These are phyloP conservation scores for Myrmaecium sp. DNA, from an alignment of 2,329 filamentous ascomycete genomes.

Conservation along the genomic window DNA sequence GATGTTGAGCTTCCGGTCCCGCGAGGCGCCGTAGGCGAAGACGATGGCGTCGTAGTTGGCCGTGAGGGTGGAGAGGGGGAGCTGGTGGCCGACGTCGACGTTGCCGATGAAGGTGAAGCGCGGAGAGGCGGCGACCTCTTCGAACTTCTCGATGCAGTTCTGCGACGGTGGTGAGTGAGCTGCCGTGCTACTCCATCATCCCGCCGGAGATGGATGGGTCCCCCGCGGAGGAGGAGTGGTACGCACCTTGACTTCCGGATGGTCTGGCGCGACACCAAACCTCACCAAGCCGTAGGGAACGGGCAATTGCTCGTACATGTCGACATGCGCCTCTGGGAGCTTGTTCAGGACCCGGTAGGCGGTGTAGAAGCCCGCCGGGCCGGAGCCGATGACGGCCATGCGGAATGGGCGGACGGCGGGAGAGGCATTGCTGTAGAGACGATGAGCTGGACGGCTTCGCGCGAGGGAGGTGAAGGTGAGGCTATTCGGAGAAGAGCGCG, in stretches of 20 bases:
- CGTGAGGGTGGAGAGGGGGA: constrained; percentile 53
- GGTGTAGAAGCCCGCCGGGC: constrained; percentile 91
- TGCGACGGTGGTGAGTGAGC: constrained; percentile 19
- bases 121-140: constrained; percentile 65
- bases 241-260: constrained; percentile 87
- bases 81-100: constrained; percentile 52
- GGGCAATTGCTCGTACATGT: constrained; percentile 93
- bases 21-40: constrained; percentile 81
- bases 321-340: constrained; percentile 53
- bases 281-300: constrained; percentile 85
- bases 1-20: constrained; percentile 63
- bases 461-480: constrained; percentile 9
- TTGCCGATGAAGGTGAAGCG: constrained; percentile 89
- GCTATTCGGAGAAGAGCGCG: background rate
- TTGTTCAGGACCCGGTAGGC: constrained; percentile 70
- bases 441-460: constrained; percentile 6
- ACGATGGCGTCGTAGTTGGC: constrained; percentile 83
- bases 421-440: constrained; percentile 2
- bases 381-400: constrained; percentile 80
- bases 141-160: constrained; percentile 93
- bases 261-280: constrained; percentile 94
- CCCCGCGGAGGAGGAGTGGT: background rate
- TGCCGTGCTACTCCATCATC: too few relatives aligned
- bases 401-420: constrained; percentile 39
- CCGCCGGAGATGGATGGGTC: background rate